Conservation (phyloP, 2,329 filamentous ascomycete genomes). For the Chaetomiaceae sp. region DNA sequence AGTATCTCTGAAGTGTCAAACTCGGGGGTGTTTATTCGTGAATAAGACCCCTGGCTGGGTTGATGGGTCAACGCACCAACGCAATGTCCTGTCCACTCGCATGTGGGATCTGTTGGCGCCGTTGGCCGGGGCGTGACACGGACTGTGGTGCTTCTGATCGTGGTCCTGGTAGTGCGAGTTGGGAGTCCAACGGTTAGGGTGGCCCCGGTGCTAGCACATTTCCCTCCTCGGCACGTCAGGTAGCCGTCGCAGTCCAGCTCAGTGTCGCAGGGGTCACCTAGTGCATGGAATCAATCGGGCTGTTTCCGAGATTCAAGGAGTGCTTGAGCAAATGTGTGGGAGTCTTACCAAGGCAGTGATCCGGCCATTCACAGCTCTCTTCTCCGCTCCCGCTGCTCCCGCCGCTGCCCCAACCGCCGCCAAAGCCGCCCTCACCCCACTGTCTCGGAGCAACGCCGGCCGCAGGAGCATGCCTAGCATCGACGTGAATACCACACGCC, state of each 20-base stretch:
- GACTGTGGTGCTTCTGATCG: constrained; percentile 13
- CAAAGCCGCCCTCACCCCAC: not conserved
- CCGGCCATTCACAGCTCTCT: constrained; percentile 9
- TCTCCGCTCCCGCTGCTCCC: not conserved
- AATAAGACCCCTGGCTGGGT: too few relatives aligned
- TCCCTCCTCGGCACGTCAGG: constrained; percentile 12
- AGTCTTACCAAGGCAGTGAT: constrained; percentile 16
- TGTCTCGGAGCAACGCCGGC: constrained; percentile 7
- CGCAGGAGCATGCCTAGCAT: not conserved
- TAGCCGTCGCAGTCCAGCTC: constrained; percentile 22
- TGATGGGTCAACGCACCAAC: constrained; percentile 6
- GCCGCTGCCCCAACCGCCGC: not conserved
- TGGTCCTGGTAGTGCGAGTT: not conserved
- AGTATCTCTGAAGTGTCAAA: not conserved
- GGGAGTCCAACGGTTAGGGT: not conserved
- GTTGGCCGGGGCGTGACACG: constrained; percentile 12
- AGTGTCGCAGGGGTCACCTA: constrained; percentile 19
- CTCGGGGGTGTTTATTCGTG: too few relatives aligned
- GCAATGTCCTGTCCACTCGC: constrained; percentile 19
- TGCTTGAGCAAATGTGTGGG: not conserved
- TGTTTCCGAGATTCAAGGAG: not conserved
- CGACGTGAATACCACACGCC: not conserved
- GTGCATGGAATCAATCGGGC: not conserved
- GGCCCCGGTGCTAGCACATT: constrained; percentile 12
- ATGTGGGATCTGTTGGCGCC: not conserved